phyloP scores from a whole-genome alignment of 108 stramenopile species.

The Cyclotella sp. region DNA sequence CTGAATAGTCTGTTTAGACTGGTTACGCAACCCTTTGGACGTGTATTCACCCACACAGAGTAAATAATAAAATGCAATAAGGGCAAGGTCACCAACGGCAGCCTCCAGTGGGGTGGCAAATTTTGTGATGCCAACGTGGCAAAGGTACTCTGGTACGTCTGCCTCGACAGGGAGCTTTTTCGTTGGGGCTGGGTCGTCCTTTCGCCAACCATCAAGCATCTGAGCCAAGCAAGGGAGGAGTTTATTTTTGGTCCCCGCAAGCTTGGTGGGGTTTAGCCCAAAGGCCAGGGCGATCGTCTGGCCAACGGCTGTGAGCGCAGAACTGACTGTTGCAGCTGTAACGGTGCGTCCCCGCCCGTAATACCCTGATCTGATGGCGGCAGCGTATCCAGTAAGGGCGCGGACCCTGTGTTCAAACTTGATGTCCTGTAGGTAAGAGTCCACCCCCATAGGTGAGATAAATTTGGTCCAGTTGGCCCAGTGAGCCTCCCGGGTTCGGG shows the following conservation, averaged over 20 bases:
- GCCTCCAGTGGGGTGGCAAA: too few species aligned
- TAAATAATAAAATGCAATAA: slow-evolving; percentile 23
- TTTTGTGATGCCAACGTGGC: background rate
- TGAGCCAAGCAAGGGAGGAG: background rate
- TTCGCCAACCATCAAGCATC: background rate
- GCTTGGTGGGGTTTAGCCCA: too few species aligned
- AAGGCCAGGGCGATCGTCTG: too few species aligned
- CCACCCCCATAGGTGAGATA: slow-evolving; percentile 22
- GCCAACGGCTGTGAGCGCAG: too few species aligned
- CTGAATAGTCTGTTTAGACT: slow-evolving; percentile 7
- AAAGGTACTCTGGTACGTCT: background rate
- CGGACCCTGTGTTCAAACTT: background rate
- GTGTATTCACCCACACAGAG: slow-evolving; percentile 25
- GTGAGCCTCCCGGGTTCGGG: slow-evolving; percentile 16
- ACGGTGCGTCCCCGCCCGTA: too few species aligned
- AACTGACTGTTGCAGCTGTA: too few species aligned
- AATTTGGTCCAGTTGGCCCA: slow-evolving; percentile 16
- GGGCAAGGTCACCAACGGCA: slow-evolving; percentile 1
- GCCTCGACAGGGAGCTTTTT: background rate
- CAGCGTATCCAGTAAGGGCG: background rate
- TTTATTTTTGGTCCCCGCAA: too few species aligned
- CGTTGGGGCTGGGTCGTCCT: background rate
- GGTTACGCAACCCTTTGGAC: background rate
- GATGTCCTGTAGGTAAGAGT: slow-evolving; percentile 16
- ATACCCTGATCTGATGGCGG: background rate